Percentiles rank a stretch among this genome's conserved stretches.
phyloP scores from a whole-genome alignment of 805 yeast genomes.

The Candida chauliodis region DNA sequence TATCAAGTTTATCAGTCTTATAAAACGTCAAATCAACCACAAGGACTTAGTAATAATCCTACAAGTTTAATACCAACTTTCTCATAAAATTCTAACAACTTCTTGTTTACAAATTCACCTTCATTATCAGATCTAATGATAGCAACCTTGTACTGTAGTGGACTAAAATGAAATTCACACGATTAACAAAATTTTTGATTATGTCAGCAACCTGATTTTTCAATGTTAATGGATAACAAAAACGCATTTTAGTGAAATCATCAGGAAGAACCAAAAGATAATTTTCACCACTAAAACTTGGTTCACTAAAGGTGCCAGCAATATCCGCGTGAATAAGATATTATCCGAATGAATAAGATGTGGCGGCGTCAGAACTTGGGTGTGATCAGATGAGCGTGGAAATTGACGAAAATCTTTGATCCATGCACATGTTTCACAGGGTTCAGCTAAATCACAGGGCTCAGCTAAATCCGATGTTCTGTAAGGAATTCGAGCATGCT shows the following conservation, averaged over 20 bases:
- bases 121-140: conserved; percentile 11
- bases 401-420: neutral
- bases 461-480: too few relatives aligned
- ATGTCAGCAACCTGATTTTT: neutral
- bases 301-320: neutral
- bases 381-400: neutral
- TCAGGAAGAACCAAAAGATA: neutral
- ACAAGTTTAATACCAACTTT: conserved; percentile 1
- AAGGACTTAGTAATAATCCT: too few relatives aligned
- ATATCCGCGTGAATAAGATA: conserved; percentile 2
- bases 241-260: conserved; percentile 2
- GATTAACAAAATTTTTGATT: conserved; percentile 6
- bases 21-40: too few relatives aligned
- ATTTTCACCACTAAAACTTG: neutral
- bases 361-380: neutral
- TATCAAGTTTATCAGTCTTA: too few relatives aligned
- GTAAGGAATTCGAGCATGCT: neutral
- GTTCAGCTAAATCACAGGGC: neutral
- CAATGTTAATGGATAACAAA: neutral
- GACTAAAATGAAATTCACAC: neutral
- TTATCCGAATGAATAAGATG: too few relatives aligned
- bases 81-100: neutral
- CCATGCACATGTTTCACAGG: neutral
- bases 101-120: conserved; percentile 3
- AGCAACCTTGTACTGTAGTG: neutral